Evolutionary conservation across 2,329 filamentous ascomycete genomes (phyloP).

Genomic region (Neonectria hederae): DNA sequence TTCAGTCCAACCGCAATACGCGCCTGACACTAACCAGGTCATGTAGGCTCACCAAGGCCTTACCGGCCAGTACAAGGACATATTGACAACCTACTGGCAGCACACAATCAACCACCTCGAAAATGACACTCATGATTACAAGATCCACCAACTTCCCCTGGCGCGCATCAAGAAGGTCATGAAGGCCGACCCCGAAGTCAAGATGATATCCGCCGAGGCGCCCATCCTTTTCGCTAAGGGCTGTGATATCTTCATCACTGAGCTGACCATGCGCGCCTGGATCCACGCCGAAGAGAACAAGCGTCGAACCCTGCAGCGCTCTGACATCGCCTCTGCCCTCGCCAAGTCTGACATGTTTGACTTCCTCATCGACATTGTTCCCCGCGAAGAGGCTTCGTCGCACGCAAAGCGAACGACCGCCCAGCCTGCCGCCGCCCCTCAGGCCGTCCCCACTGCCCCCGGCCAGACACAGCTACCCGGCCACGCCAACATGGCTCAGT

Average conservation of each 20-base stretch:
- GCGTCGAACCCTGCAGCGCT: conserved; percentile 90
- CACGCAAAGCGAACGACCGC: conserved; percentile 80
- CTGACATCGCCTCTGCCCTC: conserved; percentile 94
- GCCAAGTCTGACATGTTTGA: conserved; percentile 99
- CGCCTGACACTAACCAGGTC: background rate
- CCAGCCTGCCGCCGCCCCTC: conserved; percentile 55
- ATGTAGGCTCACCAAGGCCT: conserved; percentile 91
- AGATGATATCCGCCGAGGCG: conserved; percentile 99
- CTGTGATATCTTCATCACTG: conserved; percentile 98
- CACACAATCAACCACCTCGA: conserved; percentile 97
- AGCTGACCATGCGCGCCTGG: conserved; percentile 99
- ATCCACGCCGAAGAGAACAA: conserved; percentile 99
- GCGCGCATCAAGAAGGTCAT: conserved; percentile 99
- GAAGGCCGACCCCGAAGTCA: conserved; percentile 99
- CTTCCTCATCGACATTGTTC: conserved; percentile 98
- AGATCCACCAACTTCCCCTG: conserved; percentile 93
- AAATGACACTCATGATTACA: conserved; percentile 96
- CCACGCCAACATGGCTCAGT: conserved; percentile 59
- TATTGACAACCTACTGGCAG: conserved; percentile 98
- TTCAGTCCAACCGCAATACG: background rate
- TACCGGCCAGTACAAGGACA: conserved; percentile 92
- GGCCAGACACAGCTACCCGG: conserved; percentile 63
- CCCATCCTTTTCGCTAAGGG: conserved; percentile 98
- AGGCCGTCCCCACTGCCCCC: conserved; percentile 59
- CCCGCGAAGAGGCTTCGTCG: conserved; percentile 88